These are phyloP conservation scores for Pleurotus tuber-regium DNA, from an alignment of 768 basidiomycete genomes.

Conservation along the genomic window DNA sequence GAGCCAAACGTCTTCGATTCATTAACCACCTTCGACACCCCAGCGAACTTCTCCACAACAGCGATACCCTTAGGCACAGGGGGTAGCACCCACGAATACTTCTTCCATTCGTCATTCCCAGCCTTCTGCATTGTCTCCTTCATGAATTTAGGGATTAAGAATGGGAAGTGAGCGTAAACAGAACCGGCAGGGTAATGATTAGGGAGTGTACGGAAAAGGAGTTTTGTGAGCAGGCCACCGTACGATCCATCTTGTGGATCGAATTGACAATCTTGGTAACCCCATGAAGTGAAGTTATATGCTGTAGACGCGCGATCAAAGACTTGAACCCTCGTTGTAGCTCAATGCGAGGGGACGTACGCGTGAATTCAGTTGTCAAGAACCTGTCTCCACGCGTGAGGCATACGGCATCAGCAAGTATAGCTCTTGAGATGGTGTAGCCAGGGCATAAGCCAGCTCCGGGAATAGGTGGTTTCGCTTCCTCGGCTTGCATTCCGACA, in stretches of 20 bases:
- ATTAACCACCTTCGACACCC: conserved; percentile 32
- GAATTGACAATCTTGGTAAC: conserved; percentile 67
- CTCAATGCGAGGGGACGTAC: conserved; percentile 35
- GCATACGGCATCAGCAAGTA: conserved; percentile 75
- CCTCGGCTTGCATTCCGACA: conserved; percentile 72
- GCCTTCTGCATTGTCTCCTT: conserved; percentile 33
- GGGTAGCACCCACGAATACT: conserved; percentile 66
- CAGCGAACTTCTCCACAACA: conserved; percentile 28
- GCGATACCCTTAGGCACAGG: conserved; percentile 18
- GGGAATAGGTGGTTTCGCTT: conserved; percentile 58
- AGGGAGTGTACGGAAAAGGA: conserved; percentile 73
- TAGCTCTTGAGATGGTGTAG: conserved; percentile 83
- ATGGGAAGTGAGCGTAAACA: conserved; percentile 78
- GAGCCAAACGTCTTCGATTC: conserved; percentile 28
- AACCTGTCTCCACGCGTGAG: conserved; percentile 79
- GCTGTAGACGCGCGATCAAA: conserved; percentile 34
- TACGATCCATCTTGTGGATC: conserved; percentile 66
- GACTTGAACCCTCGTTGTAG: neutral
- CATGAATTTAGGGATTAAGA: conserved; percentile 59
- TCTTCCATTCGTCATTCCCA: conserved; percentile 27
- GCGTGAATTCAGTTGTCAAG: conserved; percentile 74
- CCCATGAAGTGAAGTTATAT: conserved; percentile 76
- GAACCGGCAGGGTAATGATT: conserved; percentile 63
- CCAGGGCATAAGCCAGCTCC: conserved; percentile 82
- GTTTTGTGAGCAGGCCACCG: conserved; percentile 71